Conservation (phyloP, 768 basidiomycete species). For the Leccinum boreale region DNA sequence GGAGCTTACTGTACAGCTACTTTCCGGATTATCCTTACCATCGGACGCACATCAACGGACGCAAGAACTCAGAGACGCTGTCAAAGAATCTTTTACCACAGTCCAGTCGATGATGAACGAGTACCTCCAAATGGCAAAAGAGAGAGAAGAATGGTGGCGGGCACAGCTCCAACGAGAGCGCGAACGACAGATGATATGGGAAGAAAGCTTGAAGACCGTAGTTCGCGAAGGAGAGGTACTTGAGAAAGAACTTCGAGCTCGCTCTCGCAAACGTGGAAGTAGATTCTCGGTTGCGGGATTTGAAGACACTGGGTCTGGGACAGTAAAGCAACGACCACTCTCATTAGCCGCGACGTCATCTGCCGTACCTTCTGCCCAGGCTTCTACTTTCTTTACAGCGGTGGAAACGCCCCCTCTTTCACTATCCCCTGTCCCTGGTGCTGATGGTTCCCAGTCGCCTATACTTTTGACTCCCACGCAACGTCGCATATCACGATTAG, state of each 20-base stretch:
- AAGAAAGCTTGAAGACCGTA: conserved; percentile 83
- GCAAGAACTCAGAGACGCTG: conserved; percentile 42
- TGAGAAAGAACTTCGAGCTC: conserved; percentile 70
- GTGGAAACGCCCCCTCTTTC: conserved; percentile 18
- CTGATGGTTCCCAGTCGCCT: conserved; percentile 8
- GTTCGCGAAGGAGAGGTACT: conserved; percentile 82
- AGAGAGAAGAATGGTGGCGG: conserved; percentile 81
- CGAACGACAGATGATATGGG: conserved; percentile 72
- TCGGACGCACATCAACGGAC: conserved; percentile 26
- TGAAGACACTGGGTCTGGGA: conserved; percentile 17
- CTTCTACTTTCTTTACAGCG: conserved; percentile 22
- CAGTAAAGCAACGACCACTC: conserved; percentile 20
- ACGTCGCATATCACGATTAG: conserved; percentile 16
- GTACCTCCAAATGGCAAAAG: conserved; percentile 64
- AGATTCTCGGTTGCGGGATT: conserved; percentile 44
- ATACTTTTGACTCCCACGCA: conserved; percentile 23
- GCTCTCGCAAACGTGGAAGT: conserved; percentile 59
- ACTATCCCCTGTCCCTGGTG: neutral
- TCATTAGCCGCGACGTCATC: conserved; percentile 11
- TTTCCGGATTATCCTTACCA: conserved; percentile 43
- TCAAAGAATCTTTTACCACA: conserved; percentile 56
- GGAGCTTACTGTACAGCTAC: conserved; percentile 68
- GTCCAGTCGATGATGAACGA: conserved; percentile 62
- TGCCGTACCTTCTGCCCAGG: conserved; percentile 15
- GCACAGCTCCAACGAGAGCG: conserved; percentile 62